A percentile compares a stretch with the other conserved stretches of the same genome.
Conservation (phyloP, 129 eudicot species). For the Pittosporum tobira region DNA sequence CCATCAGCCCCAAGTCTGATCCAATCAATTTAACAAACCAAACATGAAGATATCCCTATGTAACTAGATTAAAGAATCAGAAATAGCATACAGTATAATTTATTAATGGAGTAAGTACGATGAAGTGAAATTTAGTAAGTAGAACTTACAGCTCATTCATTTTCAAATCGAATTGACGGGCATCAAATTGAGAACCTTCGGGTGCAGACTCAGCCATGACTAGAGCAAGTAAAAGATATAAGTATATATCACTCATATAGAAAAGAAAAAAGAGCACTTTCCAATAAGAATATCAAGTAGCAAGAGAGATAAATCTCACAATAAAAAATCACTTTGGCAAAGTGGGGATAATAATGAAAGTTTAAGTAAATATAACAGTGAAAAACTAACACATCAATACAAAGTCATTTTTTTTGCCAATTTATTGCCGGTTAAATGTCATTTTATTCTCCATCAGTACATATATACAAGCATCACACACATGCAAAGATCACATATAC, state of each 20-base stretch:
- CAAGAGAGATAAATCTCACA: too few relatives aligned
- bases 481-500: too few relatives aligned
- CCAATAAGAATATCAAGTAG: background rate
- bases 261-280: background rate
- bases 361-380: too few relatives aligned
- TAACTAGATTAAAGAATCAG: background rate
- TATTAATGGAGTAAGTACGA: background rate
- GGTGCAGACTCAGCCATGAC: slow-evolving; percentile 43
- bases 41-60: background rate
- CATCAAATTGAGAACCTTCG: slow-evolving; percentile 53
- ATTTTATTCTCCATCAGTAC: too few relatives aligned
- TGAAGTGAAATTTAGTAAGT: background rate
- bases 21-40: background rate
- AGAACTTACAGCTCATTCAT: slow-evolving; percentile 48
- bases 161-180: slow-evolving; percentile 41
- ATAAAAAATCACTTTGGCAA: too few relatives aligned
- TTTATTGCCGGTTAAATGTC: too few relatives aligned
- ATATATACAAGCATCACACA: too few relatives aligned
- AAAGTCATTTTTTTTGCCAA: too few relatives aligned
- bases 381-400: too few relatives aligned
- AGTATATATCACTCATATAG: background rate
- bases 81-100: background rate
- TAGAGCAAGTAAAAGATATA: slow-evolving; percentile 6
- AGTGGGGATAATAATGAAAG: too few relatives aligned
- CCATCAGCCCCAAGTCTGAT: slow-evolving; percentile 31